phyloP scores from a whole-genome alignment of 2,329 filamentous ascomycete species.

The Ceratocystis cubensis region DNA sequence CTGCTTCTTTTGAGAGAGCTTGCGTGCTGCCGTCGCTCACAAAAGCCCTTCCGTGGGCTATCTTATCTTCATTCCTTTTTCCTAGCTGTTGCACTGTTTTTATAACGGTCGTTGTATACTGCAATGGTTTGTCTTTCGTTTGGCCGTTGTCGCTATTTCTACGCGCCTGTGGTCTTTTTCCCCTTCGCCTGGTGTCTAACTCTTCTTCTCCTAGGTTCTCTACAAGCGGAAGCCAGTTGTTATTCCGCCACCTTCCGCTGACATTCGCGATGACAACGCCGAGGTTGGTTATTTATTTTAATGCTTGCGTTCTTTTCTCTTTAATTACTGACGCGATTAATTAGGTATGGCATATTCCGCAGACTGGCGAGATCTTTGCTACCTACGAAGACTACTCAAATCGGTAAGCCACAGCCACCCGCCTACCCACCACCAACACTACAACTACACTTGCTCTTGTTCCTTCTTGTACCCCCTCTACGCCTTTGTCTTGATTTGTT shows the following conservation, averaged over 20 bases:
- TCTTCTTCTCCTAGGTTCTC: conserved; percentile 52
- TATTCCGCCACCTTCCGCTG: conserved; percentile 53
- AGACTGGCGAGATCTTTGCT: conserved; percentile 80
- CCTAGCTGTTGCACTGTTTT: background rate
- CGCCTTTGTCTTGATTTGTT: conserved; percentile 18
- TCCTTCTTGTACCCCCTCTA: background rate
- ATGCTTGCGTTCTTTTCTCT: conserved; percentile 8
- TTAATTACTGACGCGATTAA: conserved; percentile 20
- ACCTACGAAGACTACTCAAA: conserved; percentile 80
- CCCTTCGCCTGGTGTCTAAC: background rate
- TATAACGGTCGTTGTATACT: background rate
- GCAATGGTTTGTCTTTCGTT: conserved; percentile 7
- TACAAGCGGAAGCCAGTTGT: conserved; percentile 94
- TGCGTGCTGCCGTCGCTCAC: background rate
- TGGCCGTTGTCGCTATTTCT: background rate
- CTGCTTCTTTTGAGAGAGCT: background rate
- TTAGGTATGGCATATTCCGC: conserved; percentile 81
- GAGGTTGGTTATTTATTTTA: conserved; percentile 48
- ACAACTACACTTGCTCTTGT: background rate
- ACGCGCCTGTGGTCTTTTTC: background rate
- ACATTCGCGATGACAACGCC: conserved; percentile 64
- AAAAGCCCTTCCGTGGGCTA: background rate
- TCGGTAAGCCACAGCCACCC: conserved; percentile 44
- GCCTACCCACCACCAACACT: background rate
- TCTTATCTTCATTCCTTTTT: background rate